Evolutionary conservation across 2,329 filamentous ascomycete species (phyloP), one percentile per base, ranked within the genome.

Genomic region (Hypoxylon rubiginosum): DNA sequence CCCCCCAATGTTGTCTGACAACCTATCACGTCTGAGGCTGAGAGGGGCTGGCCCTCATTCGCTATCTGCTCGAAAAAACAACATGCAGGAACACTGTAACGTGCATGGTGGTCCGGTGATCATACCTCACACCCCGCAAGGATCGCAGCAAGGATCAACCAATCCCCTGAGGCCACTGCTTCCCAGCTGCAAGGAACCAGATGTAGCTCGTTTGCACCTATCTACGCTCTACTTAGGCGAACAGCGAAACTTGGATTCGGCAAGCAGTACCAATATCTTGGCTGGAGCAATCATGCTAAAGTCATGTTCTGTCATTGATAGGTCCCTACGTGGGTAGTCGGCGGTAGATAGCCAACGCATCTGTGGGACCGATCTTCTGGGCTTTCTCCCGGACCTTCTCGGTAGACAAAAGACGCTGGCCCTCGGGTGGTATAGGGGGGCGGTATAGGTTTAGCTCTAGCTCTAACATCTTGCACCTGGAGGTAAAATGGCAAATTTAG

Each of bases 61-160:
- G 66, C 51, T 66, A 50, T 54, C 62, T 39, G 17, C 32, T 17
- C 26, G 43, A 34, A 55, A 34, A 10, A 34, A 19, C 54, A 53
- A 34, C 41, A 57, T 66, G 62, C 63, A 68, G 58, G 55, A 58
- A 52, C 34, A 43, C 21, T 26, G 51, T 64, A 50, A 21, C 41
- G 52, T 60, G 56, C 54, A 62, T 43, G 28, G 30, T 32, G 46
- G 30, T 19, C 34, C 13, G 28, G 53, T 58, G 36, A 39, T 39
- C 13, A 39, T 13, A 39, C 34, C 34, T n/a, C 34, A 58, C 50
- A 65, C 58, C 62, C 62, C 66, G 48, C 54, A 52, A 41, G 19
- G 49, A 57, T 32, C 24, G 55, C 17, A 51, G 39, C 34, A 7
- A 46, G 54, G 43, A 46, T 51, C 64, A 34, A 24, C 64, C 52